Evolutionary conservation across 1,139 yeast genomes (phyloP).

Genomic region (Debaryomyces nepalensis): DNA sequence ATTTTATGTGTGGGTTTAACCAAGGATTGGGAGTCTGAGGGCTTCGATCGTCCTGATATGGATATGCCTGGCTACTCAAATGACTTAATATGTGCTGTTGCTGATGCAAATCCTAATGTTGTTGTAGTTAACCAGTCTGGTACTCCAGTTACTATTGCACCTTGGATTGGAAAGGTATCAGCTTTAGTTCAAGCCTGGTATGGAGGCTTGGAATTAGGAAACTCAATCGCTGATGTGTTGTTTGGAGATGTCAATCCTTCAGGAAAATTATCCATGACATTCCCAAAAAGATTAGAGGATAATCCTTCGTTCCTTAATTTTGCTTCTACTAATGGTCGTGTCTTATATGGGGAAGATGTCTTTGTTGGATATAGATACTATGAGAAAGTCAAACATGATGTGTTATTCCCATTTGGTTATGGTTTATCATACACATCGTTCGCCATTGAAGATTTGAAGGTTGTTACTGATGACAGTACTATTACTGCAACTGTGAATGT

Average conservation of each 20-base stretch:
- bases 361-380: slow-evolving; percentile 33
- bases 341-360: slow-evolving; percentile 33
- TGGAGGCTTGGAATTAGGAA: slow-evolving; percentile 40
- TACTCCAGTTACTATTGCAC: slow-evolving; percentile 59
- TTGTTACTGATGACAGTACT: slow-evolving; percentile 19
- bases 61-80: slow-evolving; percentile 54
- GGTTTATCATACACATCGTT: slow-evolving; percentile 32
- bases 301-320: slow-evolving; percentile 30
- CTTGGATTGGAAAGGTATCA: slow-evolving; percentile 54
- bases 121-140: slow-evolving; percentile 65
- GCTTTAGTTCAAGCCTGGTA: slow-evolving; percentile 56
- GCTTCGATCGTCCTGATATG: slow-evolving; percentile 39
- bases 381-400: slow-evolving; percentile 25
- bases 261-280: slow-evolving; percentile 32
- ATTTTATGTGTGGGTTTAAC: slow-evolving; percentile 46
- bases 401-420: slow-evolving; percentile 30
- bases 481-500: slow-evolving; percentile 40
- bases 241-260: slow-evolving; percentile 35
- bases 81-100: slow-evolving; percentile 48
- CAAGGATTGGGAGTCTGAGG: slow-evolving; percentile 46
- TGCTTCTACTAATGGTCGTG: slow-evolving; percentile 28
- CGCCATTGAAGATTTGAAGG: slow-evolving; percentile 20
- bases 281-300: slow-evolving; percentile 29
- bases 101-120: slow-evolving; percentile 53
- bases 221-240: slow-evolving; percentile 33